Evolutionary conservation across 768 basidiomycete species (phyloP).

Genomic region (Boletus tylopilopsis): DNA sequence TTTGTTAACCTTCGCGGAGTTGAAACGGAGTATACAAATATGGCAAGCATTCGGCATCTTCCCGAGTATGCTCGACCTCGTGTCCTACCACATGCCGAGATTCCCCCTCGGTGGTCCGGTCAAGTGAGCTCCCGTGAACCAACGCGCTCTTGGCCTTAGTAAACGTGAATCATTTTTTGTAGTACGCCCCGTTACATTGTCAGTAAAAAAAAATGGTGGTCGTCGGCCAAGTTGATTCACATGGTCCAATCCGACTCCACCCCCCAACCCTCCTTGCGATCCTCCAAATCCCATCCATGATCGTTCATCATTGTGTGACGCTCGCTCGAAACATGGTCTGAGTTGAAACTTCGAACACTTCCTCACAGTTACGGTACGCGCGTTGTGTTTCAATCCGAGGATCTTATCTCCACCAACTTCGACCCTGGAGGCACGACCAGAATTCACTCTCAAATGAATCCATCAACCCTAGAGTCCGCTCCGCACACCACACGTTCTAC

Average conservation of each 20-base stretch:
- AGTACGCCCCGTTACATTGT: too few relatives aligned
- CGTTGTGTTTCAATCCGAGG: conserved; percentile 16
- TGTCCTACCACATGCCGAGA: conserved; percentile 8
- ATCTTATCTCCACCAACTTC: conserved; percentile 1
- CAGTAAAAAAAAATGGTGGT: too few relatives aligned
- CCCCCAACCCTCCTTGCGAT: conserved; percentile 9
- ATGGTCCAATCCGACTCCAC: too few relatives aligned
- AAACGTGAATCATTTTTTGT: too few relatives aligned
- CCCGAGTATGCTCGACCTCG: conserved; percentile 8
- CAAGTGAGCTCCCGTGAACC: conserved; percentile 6
- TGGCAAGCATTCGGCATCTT: conserved; percentile 10
- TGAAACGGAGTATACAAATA: conserved; percentile 9
- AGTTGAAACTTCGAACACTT: conserved; percentile 1
- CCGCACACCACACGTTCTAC: not conserved
- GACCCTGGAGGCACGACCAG: conserved; percentile 2
- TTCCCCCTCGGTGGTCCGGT: conserved; percentile 8
- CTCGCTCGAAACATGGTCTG: conserved; percentile 6
- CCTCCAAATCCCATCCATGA: conserved; percentile 10
- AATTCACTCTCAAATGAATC: conserved; percentile 3
- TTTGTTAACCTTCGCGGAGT: conserved; percentile 21
- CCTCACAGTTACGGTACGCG: conserved; percentile 2
- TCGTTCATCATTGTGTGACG: too few relatives aligned
- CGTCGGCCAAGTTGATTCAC: too few relatives aligned
- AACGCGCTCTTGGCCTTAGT: not conserved
- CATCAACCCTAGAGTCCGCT: not conserved